Evolutionary conservation across 305 asterid species (phyloP).

Genomic region (Fraxinus paxiana): DNA sequence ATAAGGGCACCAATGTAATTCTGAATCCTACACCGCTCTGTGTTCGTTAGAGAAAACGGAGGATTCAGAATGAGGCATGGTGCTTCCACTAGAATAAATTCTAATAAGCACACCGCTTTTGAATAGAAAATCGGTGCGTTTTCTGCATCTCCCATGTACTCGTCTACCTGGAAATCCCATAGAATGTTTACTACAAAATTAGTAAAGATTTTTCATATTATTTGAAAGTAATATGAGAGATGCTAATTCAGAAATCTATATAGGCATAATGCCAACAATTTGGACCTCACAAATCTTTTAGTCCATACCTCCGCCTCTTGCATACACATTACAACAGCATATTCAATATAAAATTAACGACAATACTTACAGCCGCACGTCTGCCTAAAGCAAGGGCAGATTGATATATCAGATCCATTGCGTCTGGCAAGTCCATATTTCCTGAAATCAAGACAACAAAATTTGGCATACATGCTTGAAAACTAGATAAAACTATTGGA

Average conservation of each 20-base stretch:
- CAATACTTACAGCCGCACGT: conserved; percentile 72
- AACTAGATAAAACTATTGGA: not conserved
- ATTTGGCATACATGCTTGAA: conserved; percentile 8
- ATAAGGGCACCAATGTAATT: conserved; percentile 61
- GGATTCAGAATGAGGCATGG: conserved; percentile 80
- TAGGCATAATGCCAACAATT: not conserved
- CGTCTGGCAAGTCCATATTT: conserved; percentile 87
- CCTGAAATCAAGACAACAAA: conserved; percentile 44
- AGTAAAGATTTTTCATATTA: not conserved
- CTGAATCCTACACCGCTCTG: conserved; percentile 68
- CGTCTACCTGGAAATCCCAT: conserved; percentile 60
- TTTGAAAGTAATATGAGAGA: not conserved
- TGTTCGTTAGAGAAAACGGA: conserved; percentile 68
- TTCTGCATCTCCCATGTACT: conserved; percentile 62
- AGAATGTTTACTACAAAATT: not conserved
- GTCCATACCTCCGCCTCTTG: not conserved
- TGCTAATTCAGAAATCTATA: not conserved
- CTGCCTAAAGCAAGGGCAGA: conserved; percentile 73
- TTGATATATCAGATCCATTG: conserved; percentile 83
- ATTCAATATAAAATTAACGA: not conserved
- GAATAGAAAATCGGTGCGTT: conserved; percentile 57
- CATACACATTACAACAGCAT: not conserved
- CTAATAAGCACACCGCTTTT: conserved; percentile 61
- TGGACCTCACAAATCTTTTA: not conserved
- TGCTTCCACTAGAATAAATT: conserved; percentile 74